Conservation (phyloP, 2,329 filamentous ascomycete genomes). For the Microcyclospora pomicola region DNA sequence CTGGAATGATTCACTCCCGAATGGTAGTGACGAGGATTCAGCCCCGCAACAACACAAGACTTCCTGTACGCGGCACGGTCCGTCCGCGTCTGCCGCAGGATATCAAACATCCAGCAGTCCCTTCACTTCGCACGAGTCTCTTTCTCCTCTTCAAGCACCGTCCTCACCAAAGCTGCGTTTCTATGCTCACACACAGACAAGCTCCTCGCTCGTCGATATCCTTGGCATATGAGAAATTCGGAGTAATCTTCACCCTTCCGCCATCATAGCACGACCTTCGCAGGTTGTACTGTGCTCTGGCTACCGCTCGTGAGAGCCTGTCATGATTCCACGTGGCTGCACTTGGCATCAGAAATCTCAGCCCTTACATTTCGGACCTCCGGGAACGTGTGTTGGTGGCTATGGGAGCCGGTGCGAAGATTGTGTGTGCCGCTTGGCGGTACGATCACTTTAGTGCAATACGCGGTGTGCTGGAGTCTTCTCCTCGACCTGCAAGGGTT, state of each 20-base stretch:
- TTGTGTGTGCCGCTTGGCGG: slow-evolving; percentile 47
- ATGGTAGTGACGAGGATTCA: no score
- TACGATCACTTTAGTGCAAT: slow-evolving; percentile 78
- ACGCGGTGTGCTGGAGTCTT: slow-evolving; percentile 55
- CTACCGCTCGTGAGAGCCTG: slow-evolving; percentile 73
- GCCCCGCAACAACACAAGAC: no score
- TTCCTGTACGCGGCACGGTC: no score
- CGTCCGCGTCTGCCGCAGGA: not conserved
- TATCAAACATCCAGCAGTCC: not conserved
- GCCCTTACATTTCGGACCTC: slow-evolving; percentile 29
- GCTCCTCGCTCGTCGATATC: slow-evolving; percentile 8
- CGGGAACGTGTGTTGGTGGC: slow-evolving; percentile 29
- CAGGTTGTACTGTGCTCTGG: slow-evolving; percentile 21
- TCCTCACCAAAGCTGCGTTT: slow-evolving; percentile 89
- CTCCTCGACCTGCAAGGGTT: slow-evolving; percentile 17
- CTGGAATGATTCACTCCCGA: no score
- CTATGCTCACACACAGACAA: slow-evolving; percentile 70
- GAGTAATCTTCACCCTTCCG: slow-evolving; percentile 69
- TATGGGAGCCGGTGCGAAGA: slow-evolving; percentile 93
- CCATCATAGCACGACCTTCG: slow-evolving; percentile 6
- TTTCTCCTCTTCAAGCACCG: slow-evolving; percentile 50
- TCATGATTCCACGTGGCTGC: slow-evolving; percentile 61
- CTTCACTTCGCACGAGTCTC: slow-evolving; percentile 9
- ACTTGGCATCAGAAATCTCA: slow-evolving; percentile 85
- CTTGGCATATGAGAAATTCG: slow-evolving; percentile 93